Evolutionary conservation across 148 eudicot species (phyloP), one percentile per base, ranked within the genome.

Genomic region (Amaranthus cruentus): DNA sequence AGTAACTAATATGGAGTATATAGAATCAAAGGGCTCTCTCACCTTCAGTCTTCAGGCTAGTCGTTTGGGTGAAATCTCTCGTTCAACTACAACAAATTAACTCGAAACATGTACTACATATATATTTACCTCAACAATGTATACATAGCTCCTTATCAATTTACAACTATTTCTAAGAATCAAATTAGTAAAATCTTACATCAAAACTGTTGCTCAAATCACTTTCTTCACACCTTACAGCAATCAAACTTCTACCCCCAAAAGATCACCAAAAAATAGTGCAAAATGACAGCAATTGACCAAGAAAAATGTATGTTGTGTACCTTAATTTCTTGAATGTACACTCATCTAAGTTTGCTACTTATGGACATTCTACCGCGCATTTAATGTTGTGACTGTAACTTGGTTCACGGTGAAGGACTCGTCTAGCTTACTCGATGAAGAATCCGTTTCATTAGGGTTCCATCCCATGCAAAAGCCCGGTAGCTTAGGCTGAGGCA

Each of bases 341-440:
- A 66, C 69, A 66, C 48, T 66, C 54, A 7, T 6, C 69, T 66
- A 66, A 66, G 6, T 7, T 49, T 15, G 13, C 62, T 21, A 62
- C 4, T 11, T 51, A 75, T 52, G 62, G 11, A n/a, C 15, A 6
- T 79, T 64, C 84, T 86, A 93, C 73, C 92, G 81, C 67, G 89
- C 89, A 68, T 87, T 87, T 5, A 91, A 53, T 48, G 84, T 81
- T 2, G 98, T 89, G 42, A 93, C 85, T 0, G 95, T 88, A 53
- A 91, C 88, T 50, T 88, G 75, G 75, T 93, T 93, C 9, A 88
- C 79, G 0, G 95, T 85, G 68, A 86, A 84, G 0, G 89, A 75
- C 79, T 89, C 97, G n/a, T 90, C 91, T 65, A 78, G 83, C 61
- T 71, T 84, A 71, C 86, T 85, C 9, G 87, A 87, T n/a, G 90